Percentiles rank a stretch among this genome's conserved stretches.
These are phyloP conservation scores for Stentor coeruleus DNA, from an alignment of 73 alveolate genomes.

Conservation along the genomic window DNA sequence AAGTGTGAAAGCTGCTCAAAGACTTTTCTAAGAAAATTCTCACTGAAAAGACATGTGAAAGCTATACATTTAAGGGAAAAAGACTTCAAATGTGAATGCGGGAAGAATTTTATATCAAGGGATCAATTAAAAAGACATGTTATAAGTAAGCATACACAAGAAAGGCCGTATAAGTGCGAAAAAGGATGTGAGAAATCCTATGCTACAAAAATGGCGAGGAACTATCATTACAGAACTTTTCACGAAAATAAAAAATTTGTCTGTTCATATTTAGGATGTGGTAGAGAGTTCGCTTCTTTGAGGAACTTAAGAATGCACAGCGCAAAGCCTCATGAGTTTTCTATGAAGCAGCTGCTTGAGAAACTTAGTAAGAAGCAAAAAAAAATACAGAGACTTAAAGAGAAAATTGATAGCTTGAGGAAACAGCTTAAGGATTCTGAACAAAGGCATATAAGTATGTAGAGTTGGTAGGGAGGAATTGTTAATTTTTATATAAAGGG, in stretches of 20 bases:
- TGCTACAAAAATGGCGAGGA: neutral
- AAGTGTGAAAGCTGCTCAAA: too few relatives aligned
- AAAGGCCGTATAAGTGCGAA: neutral
- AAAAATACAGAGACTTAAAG: too few relatives aligned
- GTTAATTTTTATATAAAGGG: too few relatives aligned
- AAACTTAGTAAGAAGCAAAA: too few relatives aligned
- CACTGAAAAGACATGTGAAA: neutral
- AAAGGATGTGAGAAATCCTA: neutral
- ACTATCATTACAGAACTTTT: neutral
- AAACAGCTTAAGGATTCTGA: too few relatives aligned
- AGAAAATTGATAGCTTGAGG: too few relatives aligned
- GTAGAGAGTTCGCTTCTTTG: neutral
- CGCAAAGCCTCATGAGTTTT: neutral
- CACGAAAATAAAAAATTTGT: neutral
- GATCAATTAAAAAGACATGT: neutral
- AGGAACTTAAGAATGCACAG: neutral
- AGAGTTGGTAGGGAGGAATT: too few relatives aligned
- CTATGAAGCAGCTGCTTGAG: too few relatives aligned
- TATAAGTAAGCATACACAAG: neutral
- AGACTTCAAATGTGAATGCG: neutral
- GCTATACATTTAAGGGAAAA: neutral
- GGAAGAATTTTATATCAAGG: neutral
- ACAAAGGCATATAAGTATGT: too few relatives aligned
- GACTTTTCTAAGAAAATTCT: too few relatives aligned
- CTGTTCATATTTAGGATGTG: neutral